phyloP scores from a whole-genome alignment of 2,329 filamentous ascomycete species.

The Pseudogymnoascus sp. region DNA sequence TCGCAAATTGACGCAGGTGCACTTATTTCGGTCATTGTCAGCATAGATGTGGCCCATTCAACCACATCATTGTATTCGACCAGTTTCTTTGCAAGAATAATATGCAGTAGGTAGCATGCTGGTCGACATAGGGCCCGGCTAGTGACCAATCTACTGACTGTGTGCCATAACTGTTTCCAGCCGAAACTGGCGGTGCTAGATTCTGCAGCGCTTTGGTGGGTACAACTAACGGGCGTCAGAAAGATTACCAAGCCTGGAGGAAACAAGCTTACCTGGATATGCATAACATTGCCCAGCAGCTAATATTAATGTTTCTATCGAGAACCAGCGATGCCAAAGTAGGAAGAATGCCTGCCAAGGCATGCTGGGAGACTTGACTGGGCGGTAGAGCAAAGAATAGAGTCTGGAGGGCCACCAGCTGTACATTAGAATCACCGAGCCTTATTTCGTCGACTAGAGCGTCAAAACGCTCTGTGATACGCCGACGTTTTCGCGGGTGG shows the following conservation, averaged over 20 bases:
- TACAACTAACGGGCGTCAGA: conserved; percentile 33
- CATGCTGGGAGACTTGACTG: conserved; percentile 10
- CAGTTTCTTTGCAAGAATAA: conserved; percentile 59
- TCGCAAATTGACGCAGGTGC: conserved; percentile 76
- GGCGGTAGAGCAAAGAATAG: conserved; percentile 42
- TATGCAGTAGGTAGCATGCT: conserved; percentile 65
- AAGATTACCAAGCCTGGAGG: neutral
- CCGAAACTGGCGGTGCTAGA: conserved; percentile 35
- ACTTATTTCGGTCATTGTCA: conserved; percentile 71
- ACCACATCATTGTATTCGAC: conserved; percentile 60
- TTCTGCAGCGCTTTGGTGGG: conserved; percentile 31
- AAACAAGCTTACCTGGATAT: conserved; percentile 58
- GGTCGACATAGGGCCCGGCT: conserved; percentile 66
- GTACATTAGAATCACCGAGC: conserved; percentile 19
- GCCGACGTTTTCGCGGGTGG: conserved; percentile 26
- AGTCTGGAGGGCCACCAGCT: conserved; percentile 40
- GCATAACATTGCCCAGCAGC: conserved; percentile 81
- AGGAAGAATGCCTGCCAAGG: conserved; percentile 46
- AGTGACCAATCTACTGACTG: conserved; percentile 63
- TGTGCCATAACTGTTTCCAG: conserved; percentile 73
- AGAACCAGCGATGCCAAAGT: conserved; percentile 52
- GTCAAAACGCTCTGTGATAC: conserved; percentile 18
- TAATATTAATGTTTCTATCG: conserved; percentile 60
- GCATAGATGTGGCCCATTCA: conserved; percentile 63
- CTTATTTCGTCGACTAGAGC: conserved; percentile 23